Percentiles rank a stretch among this genome's conserved stretches.
Conservation (phyloP, 73 alveolate genomes). For the Paramecium primaurelia region DNA sequence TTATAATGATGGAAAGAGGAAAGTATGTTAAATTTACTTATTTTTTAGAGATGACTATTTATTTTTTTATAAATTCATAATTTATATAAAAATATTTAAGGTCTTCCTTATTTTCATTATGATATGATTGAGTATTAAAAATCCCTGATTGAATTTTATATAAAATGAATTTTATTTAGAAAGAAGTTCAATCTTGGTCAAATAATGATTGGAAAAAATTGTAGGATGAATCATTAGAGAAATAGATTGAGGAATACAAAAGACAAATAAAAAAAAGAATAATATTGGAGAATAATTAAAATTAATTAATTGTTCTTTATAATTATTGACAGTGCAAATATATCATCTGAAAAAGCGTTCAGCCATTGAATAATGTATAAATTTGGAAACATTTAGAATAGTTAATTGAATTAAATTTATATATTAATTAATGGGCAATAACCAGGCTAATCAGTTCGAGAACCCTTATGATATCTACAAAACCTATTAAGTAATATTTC, state of each 20-base stretch:
- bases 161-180: no score
- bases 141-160: not conserved
- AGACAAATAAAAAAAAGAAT: not conserved
- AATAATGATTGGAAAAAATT: not conserved
- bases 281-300: not conserved
- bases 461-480: not conserved
- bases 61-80: not conserved
- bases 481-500: not conserved
- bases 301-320: not conserved
- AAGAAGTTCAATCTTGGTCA: not conserved
- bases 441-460: not conserved
- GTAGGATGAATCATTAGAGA: not conserved
- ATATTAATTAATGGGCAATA: not conserved
- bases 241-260: not conserved
- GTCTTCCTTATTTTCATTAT: not conserved
- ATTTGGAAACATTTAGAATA: not conserved
- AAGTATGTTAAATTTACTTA: not conserved
- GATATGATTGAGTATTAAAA: no score
- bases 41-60: not conserved
- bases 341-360: not conserved
- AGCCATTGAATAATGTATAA: not conserved
- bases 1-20: not conserved
- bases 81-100: no score
- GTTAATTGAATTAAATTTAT: not conserved
- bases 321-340: not conserved